These are phyloP conservation scores for Babesia ovis DNA, from an alignment of 169 alveolate species.

Conservation along the genomic window DNA sequence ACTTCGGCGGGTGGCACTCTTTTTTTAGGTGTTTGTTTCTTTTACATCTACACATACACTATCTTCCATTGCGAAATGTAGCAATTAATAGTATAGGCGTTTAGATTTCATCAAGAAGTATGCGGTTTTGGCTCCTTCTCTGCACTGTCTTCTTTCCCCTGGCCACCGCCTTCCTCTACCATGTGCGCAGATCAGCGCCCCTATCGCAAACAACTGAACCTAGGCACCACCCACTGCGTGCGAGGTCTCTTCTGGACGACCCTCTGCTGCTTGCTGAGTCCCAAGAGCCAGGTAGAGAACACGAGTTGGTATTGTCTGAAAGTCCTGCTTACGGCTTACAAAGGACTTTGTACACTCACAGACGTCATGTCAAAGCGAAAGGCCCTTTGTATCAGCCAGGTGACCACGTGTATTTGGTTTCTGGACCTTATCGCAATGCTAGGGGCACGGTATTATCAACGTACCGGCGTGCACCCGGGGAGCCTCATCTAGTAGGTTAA, in stretches of 20 bases:
- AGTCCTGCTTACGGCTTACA: slow-evolving; percentile 47
- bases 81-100: neutral
- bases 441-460: slow-evolving; percentile 54
- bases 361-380: slow-evolving; percentile 4
- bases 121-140: slow-evolving; percentile 28
- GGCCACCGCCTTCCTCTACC: neutral
- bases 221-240: neutral
- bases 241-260: slow-evolving; percentile 35
- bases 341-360: slow-evolving; percentile 15
- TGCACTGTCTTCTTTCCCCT: neutral
- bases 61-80: neutral
- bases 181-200: neutral
- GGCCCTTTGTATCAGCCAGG: slow-evolving; percentile 49
- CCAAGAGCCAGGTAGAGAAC: slow-evolving; percentile 47
- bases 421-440: slow-evolving; percentile 48
- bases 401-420: slow-evolving; percentile 32
- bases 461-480: slow-evolving; percentile 36
- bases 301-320: slow-evolving; percentile 39
- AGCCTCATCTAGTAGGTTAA: slow-evolving; percentile 40
- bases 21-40: too few relatives aligned
- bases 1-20: too few relatives aligned
- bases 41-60: too few relatives aligned
- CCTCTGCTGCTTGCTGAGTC: slow-evolving; percentile 58
- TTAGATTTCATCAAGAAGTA: neutral
- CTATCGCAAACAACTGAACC: neutral